phyloP scores from a whole-genome alignment of 371 early-diverging fungal genomes.

The Blakeslea trispora region DNA sequence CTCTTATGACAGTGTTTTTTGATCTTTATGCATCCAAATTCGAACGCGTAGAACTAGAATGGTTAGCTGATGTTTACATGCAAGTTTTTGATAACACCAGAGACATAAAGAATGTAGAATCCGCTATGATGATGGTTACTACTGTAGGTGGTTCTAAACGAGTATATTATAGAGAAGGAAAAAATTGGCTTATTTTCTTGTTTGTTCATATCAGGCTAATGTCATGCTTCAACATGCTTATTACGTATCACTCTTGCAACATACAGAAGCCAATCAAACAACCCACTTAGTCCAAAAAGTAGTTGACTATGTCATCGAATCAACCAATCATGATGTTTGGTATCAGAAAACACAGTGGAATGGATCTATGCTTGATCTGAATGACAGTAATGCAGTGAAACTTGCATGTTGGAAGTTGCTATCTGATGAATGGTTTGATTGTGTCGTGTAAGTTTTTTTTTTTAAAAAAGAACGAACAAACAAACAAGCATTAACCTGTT shows the following conservation, averaged over 20 bases:
- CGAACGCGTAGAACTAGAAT: constrained; percentile 11
- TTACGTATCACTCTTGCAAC: constrained; percentile 15
- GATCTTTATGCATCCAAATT: constrained; percentile 42
- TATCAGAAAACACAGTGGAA: constrained; percentile 35
- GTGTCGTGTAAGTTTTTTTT: constrained; percentile 35
- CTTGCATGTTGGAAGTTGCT: constrained; percentile 59
- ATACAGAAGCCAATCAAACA: constrained; percentile 2
- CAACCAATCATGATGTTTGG: constrained; percentile 5
- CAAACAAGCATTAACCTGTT: constrained; percentile 3
- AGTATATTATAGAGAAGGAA: no score
- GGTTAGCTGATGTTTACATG: constrained; percentile 12
- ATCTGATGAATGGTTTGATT: constrained; percentile 60
- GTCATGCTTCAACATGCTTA: constrained; percentile 42
- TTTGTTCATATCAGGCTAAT: constrained; percentile 21
- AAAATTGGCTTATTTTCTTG: no score
- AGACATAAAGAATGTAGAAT: constrained; percentile 8
- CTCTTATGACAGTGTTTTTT: constrained; percentile 44
- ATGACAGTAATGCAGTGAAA: constrained; percentile 27
- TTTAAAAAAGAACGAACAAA: not conserved
- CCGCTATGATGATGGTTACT: constrained; percentile 14
- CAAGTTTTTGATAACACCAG: not conserved
- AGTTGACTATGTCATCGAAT: constrained; percentile 26
- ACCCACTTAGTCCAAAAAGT: constrained; percentile 19
- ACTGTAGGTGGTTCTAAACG: constrained; percentile 8
- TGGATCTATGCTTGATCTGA: constrained; percentile 38